Evolutionary conservation across 345 rosid genomes (phyloP), one percentile per base, ranked within the genome.

Genomic region (Nasturtium officinale): DNA sequence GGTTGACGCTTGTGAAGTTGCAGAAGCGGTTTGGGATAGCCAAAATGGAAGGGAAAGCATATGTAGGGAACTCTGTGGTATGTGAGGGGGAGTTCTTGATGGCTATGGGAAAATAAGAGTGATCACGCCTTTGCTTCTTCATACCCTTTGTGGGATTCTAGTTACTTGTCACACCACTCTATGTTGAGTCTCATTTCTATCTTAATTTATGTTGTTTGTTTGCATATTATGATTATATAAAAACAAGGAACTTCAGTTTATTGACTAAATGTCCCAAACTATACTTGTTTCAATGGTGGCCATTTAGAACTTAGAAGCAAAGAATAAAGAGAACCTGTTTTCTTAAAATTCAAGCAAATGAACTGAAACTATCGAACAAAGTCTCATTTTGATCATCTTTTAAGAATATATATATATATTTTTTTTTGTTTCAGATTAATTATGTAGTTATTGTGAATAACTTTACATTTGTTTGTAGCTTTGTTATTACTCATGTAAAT

Each of bases 11-110:
- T 37, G 56, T 77, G 65, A 89, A 87, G 95, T 79, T 96, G 50
- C 96, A 89, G 79, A 92, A 86, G 75, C 85, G 91, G 67, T 96
- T 90, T 52, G 98, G 97, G 70, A 85, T 96, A 35, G 98, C 98
- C 6, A 96, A 92, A 82, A 89, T 96, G 98, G 94, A 96, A 75
- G 98, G 97, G 17, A 96, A 92, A 78, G 99, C 99, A 62, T 96
- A 89, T 38, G 97, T 92, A 9, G 98, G 96, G 17, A 84, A 82
- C 46, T 83, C 90, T n/a, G 57, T 92, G 40, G 97, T 86, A 17
- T 89, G 99, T 15, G 97, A 96, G 64, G 96, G 98, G 13, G 98
- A 96, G 86, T 90, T 96, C 78, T 74, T 92, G 77, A 86, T 96
- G 99, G 92, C 96, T 67, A 85, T 82, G 29, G 90, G 94, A 10